A percentile compares a stretch with the other conserved stretches of the same genome.
phyloP scores from a whole-genome alignment of 768 basidiomycete species.

The Tulasnella sp. region DNA sequence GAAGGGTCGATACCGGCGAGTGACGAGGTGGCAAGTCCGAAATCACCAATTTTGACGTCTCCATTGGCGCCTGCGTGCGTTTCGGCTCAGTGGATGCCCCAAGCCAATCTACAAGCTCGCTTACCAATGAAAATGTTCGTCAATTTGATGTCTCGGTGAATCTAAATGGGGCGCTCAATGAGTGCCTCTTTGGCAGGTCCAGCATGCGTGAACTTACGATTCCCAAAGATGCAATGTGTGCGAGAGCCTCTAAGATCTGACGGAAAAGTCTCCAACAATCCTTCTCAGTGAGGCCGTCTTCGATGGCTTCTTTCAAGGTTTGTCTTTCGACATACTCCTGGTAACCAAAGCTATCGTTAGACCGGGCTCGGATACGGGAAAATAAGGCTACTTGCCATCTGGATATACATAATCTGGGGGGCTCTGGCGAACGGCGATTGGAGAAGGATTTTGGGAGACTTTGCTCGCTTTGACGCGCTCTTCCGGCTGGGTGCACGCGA shows the following conservation, averaged over 20 bases:
- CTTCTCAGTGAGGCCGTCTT: constrained; percentile 75
- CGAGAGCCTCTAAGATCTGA: constrained; percentile 84
- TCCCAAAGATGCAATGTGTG: constrained; percentile 83
- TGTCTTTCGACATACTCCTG: constrained; percentile 90
- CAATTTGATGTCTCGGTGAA: constrained; percentile 74
- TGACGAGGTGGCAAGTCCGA: constrained; percentile 83
- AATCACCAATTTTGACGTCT: constrained; percentile 71
- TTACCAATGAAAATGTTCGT: constrained; percentile 91
- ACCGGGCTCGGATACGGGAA: not conserved
- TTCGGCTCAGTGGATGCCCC: not conserved
- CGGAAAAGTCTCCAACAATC: constrained; percentile 88
- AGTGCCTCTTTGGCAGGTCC: not conserved
- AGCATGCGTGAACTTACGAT: constrained; percentile 53
- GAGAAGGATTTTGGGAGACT: constrained; percentile 7
- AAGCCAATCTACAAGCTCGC: constrained; percentile 32
- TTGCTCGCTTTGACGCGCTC: constrained; percentile 11
- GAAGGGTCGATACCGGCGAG: constrained; percentile 74
- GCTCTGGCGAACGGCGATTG: constrained; percentile 25
- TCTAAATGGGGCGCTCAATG: constrained; percentile 20
- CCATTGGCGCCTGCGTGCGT: constrained; percentile 35
- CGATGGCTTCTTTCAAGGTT: constrained; percentile 78
- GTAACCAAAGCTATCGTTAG: not conserved
- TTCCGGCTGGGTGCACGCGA: constrained; percentile 13
- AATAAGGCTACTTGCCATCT: constrained; percentile 60
- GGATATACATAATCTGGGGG: constrained; percentile 76